A percentile compares a stretch with the other conserved stretches of the same genome.
phyloP scores from a whole-genome alignment of 2,329 filamentous ascomycete species.

The Chaetomiaceae sp. region DNA sequence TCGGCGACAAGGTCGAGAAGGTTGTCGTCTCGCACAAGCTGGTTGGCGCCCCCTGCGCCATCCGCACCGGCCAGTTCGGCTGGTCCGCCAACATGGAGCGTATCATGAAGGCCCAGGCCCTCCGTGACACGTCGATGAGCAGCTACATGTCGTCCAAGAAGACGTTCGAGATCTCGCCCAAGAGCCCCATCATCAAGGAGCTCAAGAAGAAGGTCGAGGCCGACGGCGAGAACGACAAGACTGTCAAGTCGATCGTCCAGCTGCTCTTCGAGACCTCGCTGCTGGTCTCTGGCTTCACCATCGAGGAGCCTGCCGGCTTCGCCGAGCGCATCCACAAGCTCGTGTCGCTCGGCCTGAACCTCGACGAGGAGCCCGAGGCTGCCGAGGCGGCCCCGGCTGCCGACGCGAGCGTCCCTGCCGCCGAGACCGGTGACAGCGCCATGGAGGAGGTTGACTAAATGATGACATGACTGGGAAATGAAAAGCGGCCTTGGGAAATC shows the following conservation, averaged over 20 bases:
- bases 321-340: conserved; percentile 99
- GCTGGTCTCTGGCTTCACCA: conserved; percentile 98
- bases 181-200: conserved; percentile 96
- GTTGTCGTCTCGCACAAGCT: conserved; percentile 99
- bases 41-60: conserved; percentile 87
- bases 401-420: conserved; percentile 53
- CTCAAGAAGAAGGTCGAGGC: conserved; percentile 98
- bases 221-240: conserved; percentile 97
- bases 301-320: conserved; percentile 96
- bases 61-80: conserved; percentile 98
- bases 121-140: conserved; percentile 98
- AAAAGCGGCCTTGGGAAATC: conserved; percentile 39
- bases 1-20: conserved; percentile 99
- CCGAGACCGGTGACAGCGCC: conserved; percentile 76
- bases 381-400: conserved; percentile 52
- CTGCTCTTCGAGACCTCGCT: conserved; percentile 98
- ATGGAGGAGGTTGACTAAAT: conserved; percentile 99
- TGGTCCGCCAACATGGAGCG: conserved; percentile 99
- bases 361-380: conserved; percentile 86
- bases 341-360: conserved; percentile 93
- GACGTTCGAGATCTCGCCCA: conserved; percentile 99
- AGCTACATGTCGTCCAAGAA: conserved; percentile 99
- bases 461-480: conserved; percentile 31
- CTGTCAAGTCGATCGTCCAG: conserved; percentile 98
- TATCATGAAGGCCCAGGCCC: conserved; percentile 99